Percentiles rank a stretch among this genome's conserved stretches.
Conservation (phyloP, 2,329 filamentous ascomycete species). For the Byssothecium circinans region DNA sequence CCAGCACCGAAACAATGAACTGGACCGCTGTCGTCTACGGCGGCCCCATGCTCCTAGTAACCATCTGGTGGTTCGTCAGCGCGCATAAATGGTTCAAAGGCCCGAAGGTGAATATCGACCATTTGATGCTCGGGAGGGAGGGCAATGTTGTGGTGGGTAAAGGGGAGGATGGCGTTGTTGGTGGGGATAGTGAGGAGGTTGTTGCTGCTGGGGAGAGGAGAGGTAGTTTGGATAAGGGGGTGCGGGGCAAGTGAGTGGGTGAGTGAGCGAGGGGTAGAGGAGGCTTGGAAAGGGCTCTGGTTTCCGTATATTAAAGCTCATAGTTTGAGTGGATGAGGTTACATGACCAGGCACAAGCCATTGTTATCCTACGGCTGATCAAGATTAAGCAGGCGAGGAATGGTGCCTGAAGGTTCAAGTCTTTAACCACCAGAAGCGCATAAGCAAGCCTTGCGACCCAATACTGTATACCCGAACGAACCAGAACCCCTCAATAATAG, state of each 20-base stretch:
- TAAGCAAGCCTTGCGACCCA: no score
- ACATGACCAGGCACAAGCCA: no score
- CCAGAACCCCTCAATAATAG: slow-evolving; percentile 31
- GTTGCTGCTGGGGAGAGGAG: background rate
- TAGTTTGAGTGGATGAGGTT: no score
- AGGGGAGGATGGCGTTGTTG: background rate
- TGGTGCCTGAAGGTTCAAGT: no score
- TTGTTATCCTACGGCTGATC: no score
- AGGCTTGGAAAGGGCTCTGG: no score
- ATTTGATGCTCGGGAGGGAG: slow-evolving; percentile 51
- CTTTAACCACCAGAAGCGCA: no score
- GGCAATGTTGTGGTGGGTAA: slow-evolving; percentile 37
- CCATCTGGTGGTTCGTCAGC: slow-evolving; percentile 65
- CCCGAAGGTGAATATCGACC: slow-evolving; percentile 67
- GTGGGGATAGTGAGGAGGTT: background rate
- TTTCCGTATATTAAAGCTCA: no score
- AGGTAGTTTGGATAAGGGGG: slow-evolving; percentile 1
- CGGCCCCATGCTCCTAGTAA: slow-evolving; percentile 61
- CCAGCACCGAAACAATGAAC: slow-evolving; percentile 60
- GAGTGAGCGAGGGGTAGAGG: no score
- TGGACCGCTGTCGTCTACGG: slow-evolving; percentile 70
- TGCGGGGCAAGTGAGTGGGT: background rate
- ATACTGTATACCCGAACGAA: no score
- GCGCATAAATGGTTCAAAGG: slow-evolving; percentile 71
- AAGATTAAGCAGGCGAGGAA: no score